Evolutionary conservation across 768 basidiomycete genomes (phyloP).

Genomic region (Lyophyllum shimeji): DNA sequence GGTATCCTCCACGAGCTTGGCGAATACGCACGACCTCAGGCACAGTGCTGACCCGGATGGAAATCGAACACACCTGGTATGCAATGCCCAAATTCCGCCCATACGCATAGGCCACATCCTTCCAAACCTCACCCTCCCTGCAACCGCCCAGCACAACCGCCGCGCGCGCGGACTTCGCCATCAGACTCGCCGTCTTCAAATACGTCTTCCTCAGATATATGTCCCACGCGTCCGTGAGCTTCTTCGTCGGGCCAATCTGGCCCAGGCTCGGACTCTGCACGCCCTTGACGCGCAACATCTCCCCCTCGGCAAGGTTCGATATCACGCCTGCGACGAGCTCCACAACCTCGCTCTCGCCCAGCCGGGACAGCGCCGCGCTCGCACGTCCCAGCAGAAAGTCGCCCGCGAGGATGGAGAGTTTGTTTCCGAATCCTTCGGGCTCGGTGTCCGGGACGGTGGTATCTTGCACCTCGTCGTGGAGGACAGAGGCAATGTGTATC

Average conservation of each 20-base stretch:
- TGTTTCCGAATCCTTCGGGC: constrained; percentile 78
- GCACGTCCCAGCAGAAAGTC: constrained; percentile 95
- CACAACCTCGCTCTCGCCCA: constrained; percentile 88
- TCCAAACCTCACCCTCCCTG: constrained; percentile 67
- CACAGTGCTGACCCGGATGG: not conserved
- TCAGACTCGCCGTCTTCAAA: constrained; percentile 86
- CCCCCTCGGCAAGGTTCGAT: constrained; percentile 95
- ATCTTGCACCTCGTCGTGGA: constrained; percentile 92
- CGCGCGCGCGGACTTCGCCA: constrained; percentile 85
- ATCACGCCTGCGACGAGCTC: constrained; percentile 92
- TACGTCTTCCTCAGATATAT: constrained; percentile 70
- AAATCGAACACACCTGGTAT: constrained; percentile 28
- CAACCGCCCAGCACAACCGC: constrained; percentile 88
- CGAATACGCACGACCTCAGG: not conserved
- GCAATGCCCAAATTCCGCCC: constrained; percentile 90
- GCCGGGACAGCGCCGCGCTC: constrained; percentile 79
- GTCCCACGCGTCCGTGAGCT: constrained; percentile 57
- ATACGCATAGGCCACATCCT: constrained; percentile 89
- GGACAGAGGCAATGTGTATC: constrained; percentile 92
- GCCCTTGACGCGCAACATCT: constrained; percentile 77
- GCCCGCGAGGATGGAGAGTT: constrained; percentile 89
- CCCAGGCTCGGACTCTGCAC: constrained; percentile 39
- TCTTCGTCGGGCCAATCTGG: constrained; percentile 29
- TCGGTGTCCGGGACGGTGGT: constrained; percentile 56
- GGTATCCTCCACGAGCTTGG: constrained; percentile 82